Base-by-base conservation (phyloP, 1,284 basidiomycete genomes). In the Puccinia coronata region DNA sequence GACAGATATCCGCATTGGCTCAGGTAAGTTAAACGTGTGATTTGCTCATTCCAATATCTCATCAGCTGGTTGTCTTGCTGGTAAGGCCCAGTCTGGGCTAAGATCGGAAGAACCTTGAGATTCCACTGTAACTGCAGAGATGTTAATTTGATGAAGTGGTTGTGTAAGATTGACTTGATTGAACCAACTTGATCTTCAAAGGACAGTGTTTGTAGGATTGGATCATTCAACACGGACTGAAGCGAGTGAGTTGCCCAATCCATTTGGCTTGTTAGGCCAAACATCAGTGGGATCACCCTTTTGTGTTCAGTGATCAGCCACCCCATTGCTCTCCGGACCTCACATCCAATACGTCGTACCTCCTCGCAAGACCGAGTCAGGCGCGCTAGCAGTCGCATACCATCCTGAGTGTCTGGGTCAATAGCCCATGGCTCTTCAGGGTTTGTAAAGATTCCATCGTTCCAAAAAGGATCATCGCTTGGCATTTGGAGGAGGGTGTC, bases 371-470 rank as follows among this genome's bases (percentile, higher is more conserved):
- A 8, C 43, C 39, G 28, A 31, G 16, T 41, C 8, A 61, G 59
- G n/a, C 72, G n/a, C n/a, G 53, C 72, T 43, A 57, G 53, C 5
- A 47, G 41, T 28, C 36, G 36, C 72, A 75, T 75, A 3, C 72
- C 72, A 41, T 59, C 59, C 39, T 75, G 72, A 75, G 72, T 75
- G n/a, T 57, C 55, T 28, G 53, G 20, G 23, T 75, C 72, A 2
- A 75, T 12, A 28, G 72, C 55, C 72, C 72, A 75, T 9, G 72
- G 72, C 28, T 59, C 72, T 11, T 75, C 28, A 11, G 39, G 41
- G 39, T 75, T 57, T 0, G 72, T 75, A 49, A 75, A 75, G 3
- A 59, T 41, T 1, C 53, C 31, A 16, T 57, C 41, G 36, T n/a
- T 59, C 72, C 72, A 75, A 23, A 75, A 75, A 25, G 39, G 51